Evolutionary conservation across 768 basidiomycete species (phyloP).

Genomic region (Lactarius quietus): DNA sequence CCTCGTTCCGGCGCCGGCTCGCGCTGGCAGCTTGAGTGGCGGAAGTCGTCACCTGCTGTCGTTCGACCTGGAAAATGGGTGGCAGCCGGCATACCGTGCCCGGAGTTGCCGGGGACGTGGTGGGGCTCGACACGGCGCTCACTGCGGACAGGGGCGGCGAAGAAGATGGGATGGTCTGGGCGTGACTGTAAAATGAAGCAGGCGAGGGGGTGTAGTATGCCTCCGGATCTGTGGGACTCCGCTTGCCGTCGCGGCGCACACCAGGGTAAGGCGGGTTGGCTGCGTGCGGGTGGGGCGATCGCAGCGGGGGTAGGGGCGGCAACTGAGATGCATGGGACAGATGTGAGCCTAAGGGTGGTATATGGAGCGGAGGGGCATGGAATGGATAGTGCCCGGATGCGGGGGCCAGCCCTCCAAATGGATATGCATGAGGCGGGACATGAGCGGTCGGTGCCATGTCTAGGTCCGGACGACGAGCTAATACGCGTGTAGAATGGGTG

Average conservation of each 20-base stretch:
- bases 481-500: constrained; percentile 16
- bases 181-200: constrained; percentile 51
- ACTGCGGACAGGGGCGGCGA: constrained; percentile 22
- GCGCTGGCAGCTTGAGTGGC: constrained; percentile 92
- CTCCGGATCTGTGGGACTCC: constrained; percentile 31
- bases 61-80: constrained; percentile 87
- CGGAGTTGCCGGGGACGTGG: constrained; percentile 18
- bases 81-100: constrained; percentile 54
- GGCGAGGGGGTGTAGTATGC: constrained; percentile 45
- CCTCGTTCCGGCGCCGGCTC: constrained; percentile 84
- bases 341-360: constrained; percentile 21
- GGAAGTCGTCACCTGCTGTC: constrained; percentile 91
- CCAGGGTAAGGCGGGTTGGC: constrained; percentile 24
- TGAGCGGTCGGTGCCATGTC: constrained; percentile 23
- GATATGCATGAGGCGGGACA: constrained; percentile 20
- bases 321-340: constrained; percentile 4
- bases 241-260: constrained; percentile 28
- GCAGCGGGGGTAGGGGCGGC: constrained; percentile 19
- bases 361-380: constrained; percentile 29
- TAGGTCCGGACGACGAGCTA: constrained; percentile 16
- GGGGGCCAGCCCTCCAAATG: constrained; percentile 26
- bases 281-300: constrained; percentile 22
- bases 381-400: constrained; percentile 38
- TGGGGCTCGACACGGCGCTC: constrained; percentile 25
- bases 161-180: constrained; percentile 23